Percentiles rank a stretch among this genome's conserved stretches.
These are phyloP conservation scores for Cryptococcus sp. DNA, from an alignment of 1,284 basidiomycete species.

Conservation along the genomic window DNA sequence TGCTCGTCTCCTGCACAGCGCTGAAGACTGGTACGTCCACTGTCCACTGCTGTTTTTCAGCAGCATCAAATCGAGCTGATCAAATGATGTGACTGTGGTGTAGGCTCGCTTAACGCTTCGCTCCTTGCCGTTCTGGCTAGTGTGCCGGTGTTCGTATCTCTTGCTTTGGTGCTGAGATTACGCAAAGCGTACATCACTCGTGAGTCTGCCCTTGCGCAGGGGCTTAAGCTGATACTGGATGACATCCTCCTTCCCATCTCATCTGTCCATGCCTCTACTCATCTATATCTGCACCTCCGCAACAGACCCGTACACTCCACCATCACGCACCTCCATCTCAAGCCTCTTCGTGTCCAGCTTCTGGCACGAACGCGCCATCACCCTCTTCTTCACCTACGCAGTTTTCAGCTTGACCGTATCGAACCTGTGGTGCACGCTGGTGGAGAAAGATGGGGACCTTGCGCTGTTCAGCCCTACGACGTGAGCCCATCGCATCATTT, in stretches of 20 bases:
- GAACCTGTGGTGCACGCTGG: constrained; percentile 16
- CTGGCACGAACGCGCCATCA: constrained; percentile 17
- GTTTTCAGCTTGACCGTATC: constrained; percentile 23
- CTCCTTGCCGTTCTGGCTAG: constrained; percentile 61
- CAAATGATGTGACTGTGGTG: neutral
- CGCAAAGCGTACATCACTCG: constrained; percentile 35
- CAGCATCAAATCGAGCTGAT: neutral
- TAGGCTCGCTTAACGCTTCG: constrained; percentile 16
- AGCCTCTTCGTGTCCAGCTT: constrained; percentile 25
- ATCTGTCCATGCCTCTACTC: neutral
- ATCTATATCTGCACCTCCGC: no score
- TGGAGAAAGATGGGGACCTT: constrained; percentile 14
- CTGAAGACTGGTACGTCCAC: neutral
- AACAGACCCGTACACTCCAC: constrained; percentile 14
- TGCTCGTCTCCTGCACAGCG: neutral
- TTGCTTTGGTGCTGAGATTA: constrained; percentile 27
- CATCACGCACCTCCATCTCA: constrained; percentile 10
- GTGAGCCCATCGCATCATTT: constrained; percentile 11
- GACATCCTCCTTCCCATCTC: neutral
- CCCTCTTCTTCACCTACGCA: constrained; percentile 26
- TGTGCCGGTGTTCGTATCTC: constrained; percentile 55
- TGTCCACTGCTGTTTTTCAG: constrained; percentile 1
- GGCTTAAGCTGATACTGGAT: neutral
- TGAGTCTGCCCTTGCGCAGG: constrained; percentile 16
- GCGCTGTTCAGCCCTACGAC: constrained; percentile 12